A percentile compares a stretch with the other conserved stretches of the same genome.
These are phyloP conservation scores for Basidiobolus heterosporus DNA, from an alignment of 371 early-diverging fungal genomes.

Conservation along the genomic window DNA sequence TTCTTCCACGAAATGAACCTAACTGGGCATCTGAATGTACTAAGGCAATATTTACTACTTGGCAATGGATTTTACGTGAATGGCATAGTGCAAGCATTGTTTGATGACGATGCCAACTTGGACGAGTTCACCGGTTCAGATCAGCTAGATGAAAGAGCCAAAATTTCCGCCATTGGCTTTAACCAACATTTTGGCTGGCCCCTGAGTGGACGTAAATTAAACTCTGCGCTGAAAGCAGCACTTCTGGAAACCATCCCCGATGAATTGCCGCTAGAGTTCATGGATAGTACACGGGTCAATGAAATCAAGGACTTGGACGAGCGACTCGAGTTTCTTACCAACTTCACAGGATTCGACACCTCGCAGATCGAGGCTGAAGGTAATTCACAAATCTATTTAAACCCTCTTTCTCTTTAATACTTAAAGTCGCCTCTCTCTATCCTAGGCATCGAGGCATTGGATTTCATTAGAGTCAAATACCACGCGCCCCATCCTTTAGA, in stretches of 20 bases:
- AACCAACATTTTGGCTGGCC: slow-evolving; percentile 15
- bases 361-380: too few relatives aligned
- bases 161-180: slow-evolving; percentile 3
- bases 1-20: slow-evolving; percentile 20
- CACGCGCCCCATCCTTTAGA: slow-evolving; percentile 20
- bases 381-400: too few relatives aligned
- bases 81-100: slow-evolving; percentile 13
- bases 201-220: slow-evolving; percentile 12
- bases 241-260: slow-evolving; percentile 12
- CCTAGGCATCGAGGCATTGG: slow-evolving; percentile 16
- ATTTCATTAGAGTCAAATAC: slow-evolving; percentile 22
- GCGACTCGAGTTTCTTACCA: too few relatives aligned
- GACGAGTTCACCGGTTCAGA: slow-evolving; percentile 1
- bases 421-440: too few relatives aligned
- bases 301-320: too few relatives aligned
- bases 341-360: too few relatives aligned
- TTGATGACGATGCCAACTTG: slow-evolving; percentile 6
- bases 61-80: slow-evolving; percentile 18
- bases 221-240: slow-evolving; percentile 14
- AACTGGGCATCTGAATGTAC: slow-evolving; percentile 16
- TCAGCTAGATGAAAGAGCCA: background rate
- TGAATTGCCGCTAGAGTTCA: background rate
- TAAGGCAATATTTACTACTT: slow-evolving; percentile 17
- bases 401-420: too few relatives aligned
- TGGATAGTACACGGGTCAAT: too few relatives aligned